A percentile compares a stretch with the other conserved stretches of the same genome.
Evolutionary conservation across 192 early-diverging fungal genomes (phyloP).

Genomic region (Dimargaris cristalligena): DNA sequence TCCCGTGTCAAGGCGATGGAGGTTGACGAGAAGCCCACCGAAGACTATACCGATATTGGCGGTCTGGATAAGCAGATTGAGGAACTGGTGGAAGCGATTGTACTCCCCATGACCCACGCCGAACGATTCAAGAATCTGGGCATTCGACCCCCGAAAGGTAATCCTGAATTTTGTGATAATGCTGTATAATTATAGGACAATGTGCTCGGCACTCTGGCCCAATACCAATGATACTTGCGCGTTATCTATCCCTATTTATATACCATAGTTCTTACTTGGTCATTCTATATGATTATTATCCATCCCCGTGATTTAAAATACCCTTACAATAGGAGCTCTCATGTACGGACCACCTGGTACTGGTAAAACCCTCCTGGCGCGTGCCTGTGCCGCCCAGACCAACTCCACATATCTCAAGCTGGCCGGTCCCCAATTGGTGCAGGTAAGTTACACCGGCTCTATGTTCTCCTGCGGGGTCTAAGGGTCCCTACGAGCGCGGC

Average conservation of each 20-base stretch:
- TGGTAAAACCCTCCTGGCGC: conserved; percentile 82
- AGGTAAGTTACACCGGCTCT: no score
- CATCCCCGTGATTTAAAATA: no score
- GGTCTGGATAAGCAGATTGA: conserved; percentile 81
- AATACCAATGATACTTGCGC: no score
- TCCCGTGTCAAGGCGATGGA: conserved; percentile 98
- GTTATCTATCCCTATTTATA: no score
- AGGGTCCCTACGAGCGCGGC: no score
- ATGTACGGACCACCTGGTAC: conserved; percentile 79
- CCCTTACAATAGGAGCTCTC: no score
- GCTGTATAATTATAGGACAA: no score
- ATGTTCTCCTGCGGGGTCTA: no score
- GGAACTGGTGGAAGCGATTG: conserved; percentile 74
- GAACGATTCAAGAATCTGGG: conserved; percentile 75
- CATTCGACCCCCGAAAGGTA: conserved; percentile 78
- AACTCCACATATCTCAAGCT: conserved; percentile 91
- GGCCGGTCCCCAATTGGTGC: conserved; percentile 90
- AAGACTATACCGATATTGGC: conserved; percentile 89
- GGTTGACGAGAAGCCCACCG: conserved; percentile 97
- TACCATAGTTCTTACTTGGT: no score
- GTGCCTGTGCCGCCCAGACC: conserved; percentile 96
- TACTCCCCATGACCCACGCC: conserved; percentile 72
- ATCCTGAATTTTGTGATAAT: no score
- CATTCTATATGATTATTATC: no score
- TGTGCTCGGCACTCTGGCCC: no score